Evolutionary conservation across 176 grass and related monocot genomes (phyloP).

Genomic region (Pontederia crassipes): DNA sequence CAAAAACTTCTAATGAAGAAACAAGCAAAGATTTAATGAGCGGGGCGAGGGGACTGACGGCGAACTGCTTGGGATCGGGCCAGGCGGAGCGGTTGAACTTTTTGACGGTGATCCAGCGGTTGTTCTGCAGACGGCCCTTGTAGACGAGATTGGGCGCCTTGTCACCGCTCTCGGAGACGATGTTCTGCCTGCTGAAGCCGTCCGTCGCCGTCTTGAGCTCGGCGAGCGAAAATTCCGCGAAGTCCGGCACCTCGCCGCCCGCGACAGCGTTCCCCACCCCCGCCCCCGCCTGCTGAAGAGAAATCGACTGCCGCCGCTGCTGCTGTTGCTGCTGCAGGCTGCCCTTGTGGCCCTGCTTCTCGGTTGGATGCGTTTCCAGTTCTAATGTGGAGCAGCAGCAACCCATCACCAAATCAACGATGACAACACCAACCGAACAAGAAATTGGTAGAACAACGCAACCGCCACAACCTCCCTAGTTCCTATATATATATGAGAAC

Average conservation of each 20-base stretch:
- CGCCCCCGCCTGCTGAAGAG: slow-evolving; percentile 2
- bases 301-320: background rate
- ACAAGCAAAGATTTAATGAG: slow-evolving; percentile 26
- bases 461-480: no score
- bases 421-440: background rate
- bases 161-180: slow-evolving; percentile 90
- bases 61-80: slow-evolving; percentile 96
- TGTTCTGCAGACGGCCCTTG: slow-evolving; percentile 41
- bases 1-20: background rate
- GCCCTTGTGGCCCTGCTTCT: slow-evolving; percentile 34
- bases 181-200: slow-evolving; percentile 51
- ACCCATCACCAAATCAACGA: slow-evolving; percentile 36
- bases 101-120: slow-evolving; percentile 71
- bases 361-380: slow-evolving; percentile 32
- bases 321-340: slow-evolving; percentile 24
- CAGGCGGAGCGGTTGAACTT: slow-evolving; percentile 76
- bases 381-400: slow-evolving; percentile 62
- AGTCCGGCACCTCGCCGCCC: slow-evolving; percentile 24
- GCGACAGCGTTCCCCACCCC: background rate
- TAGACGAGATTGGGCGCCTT: slow-evolving; percentile 87
- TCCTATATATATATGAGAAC: no score
- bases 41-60: slow-evolving; percentile 22
- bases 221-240: slow-evolving; percentile 64
- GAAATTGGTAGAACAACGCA: no score
- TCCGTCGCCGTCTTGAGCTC: slow-evolving; percentile 63